Percentiles rank a stretch among this genome's conserved stretches.
These are phyloP conservation scores for Alternaria brassicae DNA, from an alignment of 2,329 filamentous ascomycete species.

Conservation along the genomic window DNA sequence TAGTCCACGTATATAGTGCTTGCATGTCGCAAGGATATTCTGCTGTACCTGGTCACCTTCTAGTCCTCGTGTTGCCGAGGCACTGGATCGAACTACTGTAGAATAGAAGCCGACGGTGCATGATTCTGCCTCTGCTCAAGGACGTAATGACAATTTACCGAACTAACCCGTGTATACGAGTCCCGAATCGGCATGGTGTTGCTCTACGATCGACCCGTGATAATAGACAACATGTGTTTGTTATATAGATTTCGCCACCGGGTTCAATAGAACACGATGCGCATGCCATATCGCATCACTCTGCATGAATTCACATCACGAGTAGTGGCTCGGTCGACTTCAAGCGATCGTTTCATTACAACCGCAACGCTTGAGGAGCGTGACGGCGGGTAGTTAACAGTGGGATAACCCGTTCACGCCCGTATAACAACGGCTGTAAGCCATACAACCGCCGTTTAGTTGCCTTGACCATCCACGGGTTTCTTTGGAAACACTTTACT, in stretches of 20 bases:
- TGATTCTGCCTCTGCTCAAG: neutral
- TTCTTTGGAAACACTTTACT: constrained; percentile 27
- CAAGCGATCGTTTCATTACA: neutral
- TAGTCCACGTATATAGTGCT: constrained; percentile 54
- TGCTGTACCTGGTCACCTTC: constrained; percentile 25
- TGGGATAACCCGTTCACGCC: neutral
- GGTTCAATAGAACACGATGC: neutral
- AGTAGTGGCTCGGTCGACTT: neutral
- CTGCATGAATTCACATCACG: neutral
- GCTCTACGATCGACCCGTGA: constrained; percentile 6
- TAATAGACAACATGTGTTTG: constrained; percentile 15
- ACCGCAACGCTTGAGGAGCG: neutral
- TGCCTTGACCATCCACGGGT: neutral
- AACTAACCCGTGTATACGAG: constrained; percentile 8
- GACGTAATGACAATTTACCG: neutral
- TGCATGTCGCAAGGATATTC: constrained; percentile 56
- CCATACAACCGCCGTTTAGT: neutral
- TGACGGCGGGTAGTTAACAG: neutral
- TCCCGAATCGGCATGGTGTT: constrained; percentile 6
- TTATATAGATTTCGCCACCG: constrained; percentile 26
- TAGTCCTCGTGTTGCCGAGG: constrained; percentile 11
- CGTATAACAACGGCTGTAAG: neutral
- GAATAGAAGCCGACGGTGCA: neutral
- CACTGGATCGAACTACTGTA: neutral
- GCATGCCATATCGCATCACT: constrained; percentile 1